A percentile compares a stretch with the other conserved stretches of the same genome.
Evolutionary conservation across 164 flowering plant species (phyloP).

Genomic region (Chloranthus sessilifolius): DNA sequence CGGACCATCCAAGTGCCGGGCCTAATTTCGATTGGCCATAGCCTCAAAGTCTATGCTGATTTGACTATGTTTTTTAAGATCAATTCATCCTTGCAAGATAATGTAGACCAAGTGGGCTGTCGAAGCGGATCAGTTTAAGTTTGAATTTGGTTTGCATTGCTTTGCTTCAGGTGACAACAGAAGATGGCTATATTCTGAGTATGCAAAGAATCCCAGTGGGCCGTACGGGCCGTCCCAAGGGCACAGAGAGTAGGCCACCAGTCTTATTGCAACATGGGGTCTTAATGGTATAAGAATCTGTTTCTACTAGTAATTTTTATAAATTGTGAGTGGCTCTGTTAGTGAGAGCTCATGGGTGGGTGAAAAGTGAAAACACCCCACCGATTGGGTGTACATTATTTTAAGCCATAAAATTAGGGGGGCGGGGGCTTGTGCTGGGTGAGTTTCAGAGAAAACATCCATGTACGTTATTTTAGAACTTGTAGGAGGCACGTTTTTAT

Average conservation of each 20-base stretch:
- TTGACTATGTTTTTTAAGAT: neutral
- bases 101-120: neutral
- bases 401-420: neutral
- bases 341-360: neutral
- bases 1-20: too few species aligned
- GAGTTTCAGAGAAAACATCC: neutral
- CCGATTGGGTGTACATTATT: neutral
- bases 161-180: constrained; percentile 69
- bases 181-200: constrained; percentile 75
- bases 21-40: too few species aligned
- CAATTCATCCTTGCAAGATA: neutral
- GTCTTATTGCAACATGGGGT: constrained; percentile 76
- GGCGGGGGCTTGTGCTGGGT: neutral
- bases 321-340: neutral
- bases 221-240: constrained; percentile 10
- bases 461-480: neutral
- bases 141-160: neutral
- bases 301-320: neutral
- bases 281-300: constrained; percentile 40
- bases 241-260: constrained; percentile 31
- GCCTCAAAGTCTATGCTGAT: too few species aligned
- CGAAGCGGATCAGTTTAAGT: neutral
- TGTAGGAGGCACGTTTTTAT: too few species aligned
- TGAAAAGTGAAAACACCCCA: neutral
- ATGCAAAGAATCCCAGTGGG: constrained; percentile 63